A percentile compares a stretch with the other conserved stretches of the same genome.
phyloP scores from a whole-genome alignment of 2,329 filamentous ascomycete species.

The Leptosphaerulina australis region DNA sequence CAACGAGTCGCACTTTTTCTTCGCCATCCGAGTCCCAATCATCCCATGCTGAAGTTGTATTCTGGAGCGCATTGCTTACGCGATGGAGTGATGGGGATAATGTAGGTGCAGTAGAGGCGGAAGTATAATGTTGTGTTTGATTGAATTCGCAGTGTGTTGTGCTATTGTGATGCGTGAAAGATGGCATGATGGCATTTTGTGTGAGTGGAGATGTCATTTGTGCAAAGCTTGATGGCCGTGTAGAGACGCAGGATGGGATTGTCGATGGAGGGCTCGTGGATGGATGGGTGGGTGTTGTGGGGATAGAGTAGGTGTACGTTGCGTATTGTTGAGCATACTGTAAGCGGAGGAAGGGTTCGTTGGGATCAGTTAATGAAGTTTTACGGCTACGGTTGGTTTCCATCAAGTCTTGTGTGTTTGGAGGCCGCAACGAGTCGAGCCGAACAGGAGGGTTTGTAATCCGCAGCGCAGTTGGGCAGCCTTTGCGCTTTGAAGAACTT shows the following conservation, averaged over 20 bases:
- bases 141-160: slow-evolving; percentile 38
- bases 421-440: slow-evolving; percentile 38
- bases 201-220: slow-evolving; percentile 16
- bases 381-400: slow-evolving; percentile 32
- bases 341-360: slow-evolving; percentile 38
- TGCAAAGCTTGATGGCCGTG: slow-evolving; percentile 22
- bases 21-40: slow-evolving; percentile 45
- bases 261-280: slow-evolving; percentile 35
- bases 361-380: slow-evolving; percentile 38
- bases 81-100: slow-evolving; percentile 24
- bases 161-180: slow-evolving; percentile 32
- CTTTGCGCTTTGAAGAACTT: slow-evolving; percentile 27
- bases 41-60: slow-evolving; percentile 45
- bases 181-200: slow-evolving; percentile 18
- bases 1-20: slow-evolving; percentile 38
- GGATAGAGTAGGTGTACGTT: slow-evolving; percentile 19
- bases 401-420: slow-evolving; percentile 13
- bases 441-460: slow-evolving; percentile 37
- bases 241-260: slow-evolving; percentile 34
- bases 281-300: slow-evolving; percentile 25
- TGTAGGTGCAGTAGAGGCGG: slow-evolving; percentile 22
- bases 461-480: slow-evolving; percentile 28
- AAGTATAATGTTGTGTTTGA: slow-evolving; percentile 30
- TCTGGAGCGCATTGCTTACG: slow-evolving; percentile 35
- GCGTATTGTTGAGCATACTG: slow-evolving; percentile 33